Evolutionary conservation across 2,329 filamentous ascomycete genomes (phyloP), one percentile per base, ranked within the genome.

Genomic region (Pezicula rhizophila): DNA sequence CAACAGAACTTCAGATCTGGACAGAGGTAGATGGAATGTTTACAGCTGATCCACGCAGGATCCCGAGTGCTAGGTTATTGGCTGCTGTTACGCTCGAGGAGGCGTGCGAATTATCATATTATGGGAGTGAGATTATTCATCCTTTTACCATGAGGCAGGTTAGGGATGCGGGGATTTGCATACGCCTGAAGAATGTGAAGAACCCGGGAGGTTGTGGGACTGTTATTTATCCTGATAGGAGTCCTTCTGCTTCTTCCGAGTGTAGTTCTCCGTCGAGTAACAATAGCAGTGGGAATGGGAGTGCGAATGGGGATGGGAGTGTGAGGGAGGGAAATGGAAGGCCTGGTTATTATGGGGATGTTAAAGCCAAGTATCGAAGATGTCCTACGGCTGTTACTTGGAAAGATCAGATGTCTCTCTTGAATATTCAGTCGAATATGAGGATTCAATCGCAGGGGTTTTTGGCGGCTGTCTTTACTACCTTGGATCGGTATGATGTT

Each of bases 1-100:
- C 84, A 2, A 67, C 72, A 44, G 84, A 87, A 59, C 70, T 87
- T 31, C 83, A 87, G 62, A 80, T 87, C 52, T 86, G 84, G 83
- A 87, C 87, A 66, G 84, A 87, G 63, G 83, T 87, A 14, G 82
- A 87, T 59, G 83, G 83, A 41, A 86, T 86, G 60, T 87, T 87
- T 64, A 87, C 83, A 1, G 83, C 84, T 5, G 84, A 85, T 59
- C 82, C 82, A 10, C 74, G 81, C 55, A 85, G 84, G 64, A 80
- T 85, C 33, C 79, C 80, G 2, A 84, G 80, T 0, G 82, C 82
- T 5, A 71, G 74, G 25, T 69, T 85, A 8, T 69, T 85, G 6
- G 64, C 77, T 23, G 73, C 76, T 5, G 81, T 85, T 51, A 82
- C 80, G 2, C 80, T 82, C 1, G 75, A 78, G 38, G 82, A 85